Conservation (phyloP, 139 green algal genomes). For the Dunaliella primolecta region DNA sequence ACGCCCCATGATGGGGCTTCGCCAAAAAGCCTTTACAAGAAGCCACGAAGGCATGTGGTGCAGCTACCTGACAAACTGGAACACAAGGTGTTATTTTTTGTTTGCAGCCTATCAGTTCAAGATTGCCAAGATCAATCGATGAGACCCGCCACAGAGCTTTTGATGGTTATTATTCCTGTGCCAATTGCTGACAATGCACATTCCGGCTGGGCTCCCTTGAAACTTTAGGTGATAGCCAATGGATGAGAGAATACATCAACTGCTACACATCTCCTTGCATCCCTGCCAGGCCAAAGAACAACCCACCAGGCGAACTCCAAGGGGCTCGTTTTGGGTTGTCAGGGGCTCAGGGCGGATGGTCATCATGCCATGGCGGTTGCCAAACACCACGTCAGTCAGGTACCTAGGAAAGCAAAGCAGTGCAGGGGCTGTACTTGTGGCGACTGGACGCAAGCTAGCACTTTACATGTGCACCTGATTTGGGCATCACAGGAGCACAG, state of each 20-base stretch:
- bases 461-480: neutral
- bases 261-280: neutral
- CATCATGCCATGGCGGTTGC: conserved; percentile 84
- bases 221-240: neutral
- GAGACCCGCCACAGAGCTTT: no score
- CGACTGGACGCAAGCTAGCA: no score
- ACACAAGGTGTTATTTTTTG: no score
- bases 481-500: neutral
- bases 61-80: no score
- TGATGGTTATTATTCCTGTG: neutral
- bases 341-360: conserved; percentile 76
- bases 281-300: neutral
- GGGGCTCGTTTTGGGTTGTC: conserved; percentile 63
- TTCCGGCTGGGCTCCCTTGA: no score
- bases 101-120: no score
- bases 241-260: neutral
- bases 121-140: neutral
- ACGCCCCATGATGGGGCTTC: no score
- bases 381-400: conserved; percentile 88
- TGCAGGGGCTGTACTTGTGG: neutral
- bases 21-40: no score
- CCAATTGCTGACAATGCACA: neutral
- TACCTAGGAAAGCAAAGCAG: conserved; percentile 45
- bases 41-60: no score
- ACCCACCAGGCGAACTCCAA: conserved; percentile 53